Evolutionary conservation across 2,329 filamentous ascomycete genomes (phyloP).

Genomic region (Penicillium capsulatum): DNA sequence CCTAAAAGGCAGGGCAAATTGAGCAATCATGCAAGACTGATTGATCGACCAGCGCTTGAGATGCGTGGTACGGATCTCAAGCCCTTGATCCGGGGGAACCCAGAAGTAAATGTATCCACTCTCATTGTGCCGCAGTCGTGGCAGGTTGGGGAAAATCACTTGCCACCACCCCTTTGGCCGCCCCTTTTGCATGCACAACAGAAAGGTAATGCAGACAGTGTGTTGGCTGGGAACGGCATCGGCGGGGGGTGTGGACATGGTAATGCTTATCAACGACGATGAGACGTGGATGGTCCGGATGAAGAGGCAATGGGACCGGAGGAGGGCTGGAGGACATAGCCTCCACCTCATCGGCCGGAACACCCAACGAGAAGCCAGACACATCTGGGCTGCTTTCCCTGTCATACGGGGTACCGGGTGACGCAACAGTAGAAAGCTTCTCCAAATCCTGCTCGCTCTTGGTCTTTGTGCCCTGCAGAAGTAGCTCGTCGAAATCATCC

Average conservation of each 20-base stretch:
- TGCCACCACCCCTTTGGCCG: slow-evolving; percentile 26
- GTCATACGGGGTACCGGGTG: slow-evolving; percentile 11
- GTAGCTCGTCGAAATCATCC: no score
- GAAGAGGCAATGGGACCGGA: no score
- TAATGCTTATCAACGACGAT: no score
- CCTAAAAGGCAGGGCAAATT: slow-evolving; percentile 22
- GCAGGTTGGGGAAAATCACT: slow-evolving; percentile 28
- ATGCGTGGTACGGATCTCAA: slow-evolving; percentile 29
- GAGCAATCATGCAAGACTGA: slow-evolving; percentile 30
- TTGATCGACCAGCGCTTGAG: slow-evolving; percentile 24
- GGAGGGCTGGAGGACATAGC: no score
- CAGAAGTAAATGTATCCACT: slow-evolving; percentile 29
- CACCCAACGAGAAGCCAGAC: background rate
- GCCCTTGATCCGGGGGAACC: slow-evolving; percentile 23
- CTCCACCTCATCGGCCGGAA: background rate
- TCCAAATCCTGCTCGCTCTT: slow-evolving; percentile 2
- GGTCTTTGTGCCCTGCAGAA: no score
- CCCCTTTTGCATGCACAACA: slow-evolving; percentile 14
- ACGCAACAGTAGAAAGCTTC: slow-evolving; percentile 12
- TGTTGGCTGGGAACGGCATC: slow-evolving; percentile 4
- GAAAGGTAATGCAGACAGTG: slow-evolving; percentile 24
- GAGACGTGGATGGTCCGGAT: no score
- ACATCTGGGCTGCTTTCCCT: background rate
- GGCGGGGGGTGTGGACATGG: no score
- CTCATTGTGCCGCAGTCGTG: slow-evolving; percentile 21